A percentile compares a stretch with the other conserved stretches of the same genome.
Evolutionary conservation across 805 yeast genomes (phyloP).

Genomic region (Yamadazyma endophytica): DNA sequence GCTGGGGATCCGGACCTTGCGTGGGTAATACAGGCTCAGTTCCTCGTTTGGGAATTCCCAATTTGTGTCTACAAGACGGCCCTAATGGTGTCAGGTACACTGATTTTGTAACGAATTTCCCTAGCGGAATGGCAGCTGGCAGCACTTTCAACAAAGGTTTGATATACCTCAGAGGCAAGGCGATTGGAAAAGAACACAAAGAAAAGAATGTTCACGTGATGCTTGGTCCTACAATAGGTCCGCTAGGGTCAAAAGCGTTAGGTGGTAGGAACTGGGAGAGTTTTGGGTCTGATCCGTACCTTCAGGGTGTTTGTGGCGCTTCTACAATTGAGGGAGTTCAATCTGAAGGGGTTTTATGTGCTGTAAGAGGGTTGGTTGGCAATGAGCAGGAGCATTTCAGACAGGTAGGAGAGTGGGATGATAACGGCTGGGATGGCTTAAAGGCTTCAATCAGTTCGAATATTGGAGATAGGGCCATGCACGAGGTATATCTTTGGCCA

Average conservation of each 20-base stretch:
- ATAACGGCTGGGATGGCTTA: slow-evolving; percentile 40
- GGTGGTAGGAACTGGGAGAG: slow-evolving; percentile 68
- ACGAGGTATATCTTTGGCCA: slow-evolving; percentile 62
- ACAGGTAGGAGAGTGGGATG: slow-evolving; percentile 48
- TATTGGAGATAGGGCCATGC: slow-evolving; percentile 59
- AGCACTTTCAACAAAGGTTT: slow-evolving; percentile 53
- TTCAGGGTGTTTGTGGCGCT: slow-evolving; percentile 53
- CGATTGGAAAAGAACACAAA: slow-evolving; percentile 53
- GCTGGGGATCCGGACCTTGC: slow-evolving; percentile 61
- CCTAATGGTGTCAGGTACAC: slow-evolving; percentile 58
- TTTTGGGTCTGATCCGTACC: slow-evolving; percentile 58
- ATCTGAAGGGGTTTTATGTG: slow-evolving; percentile 53
- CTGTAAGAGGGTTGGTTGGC: slow-evolving; percentile 54
- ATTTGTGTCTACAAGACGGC: slow-evolving; percentile 59
- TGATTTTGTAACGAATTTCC: slow-evolving; percentile 53
- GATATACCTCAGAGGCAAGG: slow-evolving; percentile 50
- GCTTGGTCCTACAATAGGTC: slow-evolving; percentile 57
- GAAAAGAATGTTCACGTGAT: slow-evolving; percentile 53
- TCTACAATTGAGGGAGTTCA: slow-evolving; percentile 54
- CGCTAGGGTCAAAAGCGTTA: slow-evolving; percentile 57
- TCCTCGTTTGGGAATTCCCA: slow-evolving; percentile 50
- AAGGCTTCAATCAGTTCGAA: slow-evolving; percentile 46
- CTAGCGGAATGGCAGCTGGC: slow-evolving; percentile 57
- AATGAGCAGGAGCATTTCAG: slow-evolving; percentile 63
- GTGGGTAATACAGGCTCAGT: slow-evolving; percentile 59